Evolutionary conservation across 2,329 filamentous ascomycete species (phyloP), one percentile per base, ranked within the genome.

Genomic region (Venturia aucupariae): DNA sequence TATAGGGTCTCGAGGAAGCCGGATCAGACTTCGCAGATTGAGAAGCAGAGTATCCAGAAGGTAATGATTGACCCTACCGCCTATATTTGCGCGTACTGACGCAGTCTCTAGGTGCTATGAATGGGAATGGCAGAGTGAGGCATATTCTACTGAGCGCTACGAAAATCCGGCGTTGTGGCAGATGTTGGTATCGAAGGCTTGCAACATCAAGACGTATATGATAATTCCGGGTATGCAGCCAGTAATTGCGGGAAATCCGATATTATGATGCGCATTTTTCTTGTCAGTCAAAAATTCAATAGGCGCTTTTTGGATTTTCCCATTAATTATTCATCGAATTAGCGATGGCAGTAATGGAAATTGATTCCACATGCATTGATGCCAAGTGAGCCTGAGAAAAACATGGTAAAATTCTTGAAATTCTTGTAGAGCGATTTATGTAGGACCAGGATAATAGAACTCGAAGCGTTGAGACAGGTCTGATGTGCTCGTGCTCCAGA

Each of bases 11-110:
- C 84, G 67, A 82, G 94, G 62, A 89, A 96, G 72, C 86, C 89
- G 70, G 85, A 84, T 70, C 92, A 97, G 78, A 93, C 96, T 74
- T 96, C 90, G 67, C 84, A 89, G 63, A 97, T 99, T 74, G 85
- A 89, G 74, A 83, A 85, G 74, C 77, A 80, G 71, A 76, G 72
- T 60, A 79, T 81, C 68, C 46, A 54, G 22, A 57, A 63, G 32
- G 62, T 63, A 57, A 42, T 4, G 10, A 57, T n/a, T 54, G 27
- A 51, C 22, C 3, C 22, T 51, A 4, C 22, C 22, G 46, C 46
- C 13, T 27, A 4, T 27, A 7, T 4, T 51, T 51, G 22, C 15
- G 35, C 5, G 19, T 57, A 57, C 51, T 57, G n/a, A 57, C 17
- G n/a, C 22, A 24, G 51, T 57, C 27, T n/a, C 15, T 35, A 57